phyloP scores from a whole-genome alignment of 805 yeast genomes.

The Candida chauliodis region DNA sequence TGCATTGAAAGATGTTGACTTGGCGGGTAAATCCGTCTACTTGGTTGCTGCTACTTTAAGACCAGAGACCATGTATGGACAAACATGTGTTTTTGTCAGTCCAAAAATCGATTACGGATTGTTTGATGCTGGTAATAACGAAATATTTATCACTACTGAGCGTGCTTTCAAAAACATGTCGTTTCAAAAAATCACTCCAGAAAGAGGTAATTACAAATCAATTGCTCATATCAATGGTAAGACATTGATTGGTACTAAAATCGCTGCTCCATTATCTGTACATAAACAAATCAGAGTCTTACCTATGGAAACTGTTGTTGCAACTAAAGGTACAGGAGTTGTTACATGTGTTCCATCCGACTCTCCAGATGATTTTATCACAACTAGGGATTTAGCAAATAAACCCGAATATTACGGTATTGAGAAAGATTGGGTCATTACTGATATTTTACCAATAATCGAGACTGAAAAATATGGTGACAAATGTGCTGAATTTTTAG shows the following conservation, averaged over 20 bases:
- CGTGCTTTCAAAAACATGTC: constrained; percentile 98
- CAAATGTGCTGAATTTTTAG: constrained; percentile 77
- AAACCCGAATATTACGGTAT: constrained; percentile 90
- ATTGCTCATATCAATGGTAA: constrained; percentile 62
- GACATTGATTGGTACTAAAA: constrained; percentile 78
- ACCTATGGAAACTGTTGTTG: constrained; percentile 97
- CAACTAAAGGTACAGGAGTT: constrained; percentile 97
- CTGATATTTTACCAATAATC: constrained; percentile 71
- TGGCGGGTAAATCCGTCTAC: constrained; percentile 62
- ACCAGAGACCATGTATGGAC: constrained; percentile 99
- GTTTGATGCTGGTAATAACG: constrained; percentile 76
- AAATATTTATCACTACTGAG: constrained; percentile 81
- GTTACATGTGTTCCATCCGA: constrained; percentile 99
- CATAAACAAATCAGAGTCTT: constrained; percentile 71
- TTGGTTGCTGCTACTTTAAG: constrained; percentile 95
- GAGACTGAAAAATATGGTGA: constrained; percentile 85
- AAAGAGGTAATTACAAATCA: constrained; percentile 73
- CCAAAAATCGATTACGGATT: constrained; percentile 92
- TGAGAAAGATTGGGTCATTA: constrained; percentile 79
- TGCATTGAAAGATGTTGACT: constrained; percentile 51
- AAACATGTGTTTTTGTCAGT: constrained; percentile 95
- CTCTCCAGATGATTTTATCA: constrained; percentile 95
- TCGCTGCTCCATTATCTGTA: constrained; percentile 78
- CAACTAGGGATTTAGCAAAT: constrained; percentile 75
- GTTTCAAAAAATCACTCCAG: constrained; percentile 88